Evolutionary conservation across 441 rosid species (phyloP), one percentile per base, ranked within the genome.

Genomic region (Cnidoscolus chayamansa): DNA sequence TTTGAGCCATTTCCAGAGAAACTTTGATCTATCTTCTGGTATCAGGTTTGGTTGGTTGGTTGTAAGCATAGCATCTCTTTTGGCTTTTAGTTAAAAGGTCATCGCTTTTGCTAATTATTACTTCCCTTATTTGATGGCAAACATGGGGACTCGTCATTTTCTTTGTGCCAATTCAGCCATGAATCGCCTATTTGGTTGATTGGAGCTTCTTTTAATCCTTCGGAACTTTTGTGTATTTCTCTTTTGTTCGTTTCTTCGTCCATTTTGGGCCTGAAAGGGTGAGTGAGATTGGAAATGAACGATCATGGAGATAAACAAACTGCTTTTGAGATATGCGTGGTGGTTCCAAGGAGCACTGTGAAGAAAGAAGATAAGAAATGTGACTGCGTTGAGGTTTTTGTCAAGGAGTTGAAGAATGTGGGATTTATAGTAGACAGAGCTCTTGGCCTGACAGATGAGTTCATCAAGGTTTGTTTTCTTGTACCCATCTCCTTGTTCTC

Each of bases 361-460:
- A 75, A 19, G 68, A 80, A 80, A 77, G 84, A 80, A 79, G 85
- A 83, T 50, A 84, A 73, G 70, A 67, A 35, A 63, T 64, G 9
- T 65, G 85, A 88, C 63, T 90, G 94, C 76, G 79, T 89, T 76
- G 92, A 94, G 69, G 83, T 86, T 82, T 87, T 94, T 75, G 85
- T 84, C 49, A 78, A 77, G 70, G 94, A 88, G 66, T 84, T 92
- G 25, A 79, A 72, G 77, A 84, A 84, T 75, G 87, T 49, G 66
- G 97, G 97, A 63, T 74, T 94, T 77, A 70, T 81, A 17, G 84
- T 84, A 64, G 90, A 87, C 57, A 84, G 83, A 70, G 90, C 86
- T 80, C 59, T 71, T 69, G 97, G 98, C 81, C 79, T 94, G 40
- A 77, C 92, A 31, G 80, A 92, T 78, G 97, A 87, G 75, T 94